Conservation (phyloP, 768 basidiomycete genomes). For the Naganishia antarctica region DNA sequence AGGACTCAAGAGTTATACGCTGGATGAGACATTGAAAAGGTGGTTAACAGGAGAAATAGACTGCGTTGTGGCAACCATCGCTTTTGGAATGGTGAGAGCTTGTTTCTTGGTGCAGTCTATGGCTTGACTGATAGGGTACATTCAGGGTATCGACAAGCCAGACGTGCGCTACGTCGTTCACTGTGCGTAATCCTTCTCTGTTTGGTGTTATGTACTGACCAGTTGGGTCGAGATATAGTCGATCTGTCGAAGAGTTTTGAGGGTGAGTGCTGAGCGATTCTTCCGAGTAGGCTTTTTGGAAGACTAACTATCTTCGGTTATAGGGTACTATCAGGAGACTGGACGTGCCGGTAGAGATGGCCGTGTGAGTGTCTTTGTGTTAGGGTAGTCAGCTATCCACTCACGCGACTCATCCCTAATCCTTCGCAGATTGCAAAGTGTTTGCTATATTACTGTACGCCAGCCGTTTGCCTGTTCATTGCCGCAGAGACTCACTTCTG, state of each 20-base stretch:
- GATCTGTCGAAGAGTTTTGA: constrained; percentile 49
- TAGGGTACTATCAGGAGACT: constrained; percentile 49
- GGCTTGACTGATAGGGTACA: neutral
- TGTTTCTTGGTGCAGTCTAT: too few relatives aligned
- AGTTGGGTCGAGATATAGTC: too few relatives aligned
- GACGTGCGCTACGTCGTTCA: constrained; percentile 50
- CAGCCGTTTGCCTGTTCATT: neutral
- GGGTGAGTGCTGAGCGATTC: constrained; percentile 29
- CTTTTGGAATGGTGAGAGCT: constrained; percentile 49
- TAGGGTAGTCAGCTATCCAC: too few relatives aligned
- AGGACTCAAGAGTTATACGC: constrained; percentile 23
- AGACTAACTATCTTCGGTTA: too few relatives aligned
- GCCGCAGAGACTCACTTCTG: neutral
- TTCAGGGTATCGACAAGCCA: constrained; percentile 48
- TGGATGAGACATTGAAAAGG: constrained; percentile 34
- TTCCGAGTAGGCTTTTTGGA: too few relatives aligned
- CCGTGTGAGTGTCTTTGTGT: constrained; percentile 46
- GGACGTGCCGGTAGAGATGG: constrained; percentile 50
- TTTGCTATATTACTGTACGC: constrained; percentile 48
- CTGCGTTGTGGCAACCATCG: constrained; percentile 42
- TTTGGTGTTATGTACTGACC: too few relatives aligned
- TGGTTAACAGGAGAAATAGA: constrained; percentile 30
- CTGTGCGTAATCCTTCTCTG: constrained; percentile 33
- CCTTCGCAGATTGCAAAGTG: constrained; percentile 43
- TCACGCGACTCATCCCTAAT: too few relatives aligned